phyloP scores from a whole-genome alignment of 306 rosid species.

The Calophaca sinica region DNA sequence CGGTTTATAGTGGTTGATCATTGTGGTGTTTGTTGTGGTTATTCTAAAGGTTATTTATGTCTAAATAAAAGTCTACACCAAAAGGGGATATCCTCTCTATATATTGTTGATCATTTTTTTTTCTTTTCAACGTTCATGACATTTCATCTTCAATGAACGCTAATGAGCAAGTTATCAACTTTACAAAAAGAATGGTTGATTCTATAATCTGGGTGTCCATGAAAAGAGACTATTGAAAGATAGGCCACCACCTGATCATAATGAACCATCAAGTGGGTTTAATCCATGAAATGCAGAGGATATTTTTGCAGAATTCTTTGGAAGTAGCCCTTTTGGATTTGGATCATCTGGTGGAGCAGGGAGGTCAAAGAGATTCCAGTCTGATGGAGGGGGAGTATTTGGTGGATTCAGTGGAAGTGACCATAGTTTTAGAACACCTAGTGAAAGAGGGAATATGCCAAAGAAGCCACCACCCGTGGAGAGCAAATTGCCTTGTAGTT shows the following conservation, averaged over 20 bases:
- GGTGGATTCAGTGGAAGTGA: conserved; percentile 71
- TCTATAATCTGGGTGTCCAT: too few relatives aligned
- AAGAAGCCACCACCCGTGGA: conserved; percentile 89
- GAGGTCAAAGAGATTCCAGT: conserved; percentile 70
- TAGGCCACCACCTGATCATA: conserved; percentile 70
- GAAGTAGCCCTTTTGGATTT: conserved; percentile 88
- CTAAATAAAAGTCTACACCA: too few relatives aligned
- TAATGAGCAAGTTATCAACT: too few relatives aligned
- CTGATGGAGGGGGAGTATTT: conserved; percentile 66
- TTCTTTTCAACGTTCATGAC: too few relatives aligned
- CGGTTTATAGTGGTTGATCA: too few relatives aligned
- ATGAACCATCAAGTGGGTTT: conserved; percentile 68
- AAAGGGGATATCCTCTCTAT: too few relatives aligned
- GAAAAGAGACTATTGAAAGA: conserved; percentile 94
- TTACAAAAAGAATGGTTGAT: too few relatives aligned
- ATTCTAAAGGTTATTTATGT: too few relatives aligned
- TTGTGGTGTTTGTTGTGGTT: too few relatives aligned
- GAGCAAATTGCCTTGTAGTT: conserved; percentile 81
- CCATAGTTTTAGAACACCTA: conserved; percentile 59
- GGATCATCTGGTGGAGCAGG: conserved; percentile 72
- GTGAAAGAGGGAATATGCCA: conserved; percentile 57
- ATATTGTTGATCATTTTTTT: too few relatives aligned
- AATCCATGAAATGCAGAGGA: conserved; percentile 94
- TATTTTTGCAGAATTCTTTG: conserved; percentile 96
- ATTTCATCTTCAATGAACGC: too few relatives aligned